Percentiles rank a stretch among this genome's conserved stretches.
These are phyloP conservation scores for Taphrina betulina DNA, from an alignment of 1,139 yeast genomes.

Conservation along the genomic window DNA sequence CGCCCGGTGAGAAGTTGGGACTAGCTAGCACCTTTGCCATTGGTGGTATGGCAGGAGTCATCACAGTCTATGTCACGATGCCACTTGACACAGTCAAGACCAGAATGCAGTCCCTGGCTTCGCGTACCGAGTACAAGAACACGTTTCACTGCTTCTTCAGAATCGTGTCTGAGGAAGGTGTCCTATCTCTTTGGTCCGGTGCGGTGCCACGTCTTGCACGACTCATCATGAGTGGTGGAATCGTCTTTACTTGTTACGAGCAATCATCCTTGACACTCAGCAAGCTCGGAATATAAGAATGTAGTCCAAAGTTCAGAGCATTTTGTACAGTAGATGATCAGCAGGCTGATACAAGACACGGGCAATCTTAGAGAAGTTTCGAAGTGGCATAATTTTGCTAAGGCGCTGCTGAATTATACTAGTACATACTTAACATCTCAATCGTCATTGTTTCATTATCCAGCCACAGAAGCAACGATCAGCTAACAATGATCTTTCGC, in stretches of 20 bases:
- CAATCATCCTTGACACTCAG: slow-evolving; percentile 22
- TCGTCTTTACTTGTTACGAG: slow-evolving; percentile 72
- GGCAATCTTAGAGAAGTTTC: too few species aligned
- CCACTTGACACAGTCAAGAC: slow-evolving; percentile 97
- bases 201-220: slow-evolving; percentile 96
- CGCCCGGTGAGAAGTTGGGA: slow-evolving; percentile 63
- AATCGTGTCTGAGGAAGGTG: slow-evolving; percentile 85
- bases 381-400: too few species aligned
- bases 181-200: slow-evolving; percentile 93
- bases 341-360: neutral
- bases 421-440: too few species aligned
- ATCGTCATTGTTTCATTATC: too few species aligned
- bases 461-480: too few species aligned
- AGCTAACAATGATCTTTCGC: slow-evolving; percentile 33
- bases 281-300: slow-evolving; percentile 26
- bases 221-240: slow-evolving; percentile 88
- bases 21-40: slow-evolving; percentile 79
- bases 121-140: slow-evolving; percentile 65
- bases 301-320: too few species aligned
- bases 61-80: slow-evolving; percentile 90
- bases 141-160: slow-evolving; percentile 78
- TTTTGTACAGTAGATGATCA: neutral
- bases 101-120: slow-evolving; percentile 92
- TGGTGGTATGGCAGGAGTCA: slow-evolving; percentile 89
- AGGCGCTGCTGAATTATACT: too few species aligned